Base-by-base conservation (phyloP, 192 early-diverging fungal genomes). In the Coemansia erecta region DNA sequence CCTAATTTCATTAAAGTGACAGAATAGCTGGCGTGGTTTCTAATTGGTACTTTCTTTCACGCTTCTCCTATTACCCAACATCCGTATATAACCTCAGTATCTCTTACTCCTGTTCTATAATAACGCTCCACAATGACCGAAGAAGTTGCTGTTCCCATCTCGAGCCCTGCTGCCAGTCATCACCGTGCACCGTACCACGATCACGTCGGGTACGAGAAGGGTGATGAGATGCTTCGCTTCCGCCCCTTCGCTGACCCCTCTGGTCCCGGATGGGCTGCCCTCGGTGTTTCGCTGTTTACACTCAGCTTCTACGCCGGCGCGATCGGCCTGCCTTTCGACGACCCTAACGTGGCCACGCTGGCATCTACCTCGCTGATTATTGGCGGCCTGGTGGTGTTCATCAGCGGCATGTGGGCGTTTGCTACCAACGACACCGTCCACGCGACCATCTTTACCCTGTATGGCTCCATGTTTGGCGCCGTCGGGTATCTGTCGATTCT, bases 351-450 rank as follows among this genome's bases (percentile, higher is more conserved):
- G 23, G 70, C 71, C 19, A 74, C 72, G 1, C 72, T 74, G 24
- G 72, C 72, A 15, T 66, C 77, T 19, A 80, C 77, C 14, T 73
- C 71, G 56, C 47, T 80, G 50, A 61, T 80, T 44, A 63, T 80
- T 35, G 77, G 77, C 47, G 77, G 77, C 21, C 60, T 80, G 52
- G 77, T 80, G 5, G 72, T 80, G 18, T 74, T 80, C 52, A 55
- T 74, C 53, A 74, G 72, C 58, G 77, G 77, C 45, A 73, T 80
- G 71, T 91, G 88, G 90, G 86, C 91, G 70, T 91, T 90, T 74
- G 81, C 83, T 43, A 78, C 83, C 24, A 89, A 90, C 64, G 90
- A 93, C 65, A 90, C 88, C 4, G 90, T 93, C 72, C 87, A 90
- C 74, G 89, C 90, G 17, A 91, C 89, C 24, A 86, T 86, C 39